Percentiles rank a stretch among this genome's conserved stretches.
phyloP scores from a whole-genome alignment of 495 filamentous ascomycete genomes.

The Mycothermus thermophilus region DNA sequence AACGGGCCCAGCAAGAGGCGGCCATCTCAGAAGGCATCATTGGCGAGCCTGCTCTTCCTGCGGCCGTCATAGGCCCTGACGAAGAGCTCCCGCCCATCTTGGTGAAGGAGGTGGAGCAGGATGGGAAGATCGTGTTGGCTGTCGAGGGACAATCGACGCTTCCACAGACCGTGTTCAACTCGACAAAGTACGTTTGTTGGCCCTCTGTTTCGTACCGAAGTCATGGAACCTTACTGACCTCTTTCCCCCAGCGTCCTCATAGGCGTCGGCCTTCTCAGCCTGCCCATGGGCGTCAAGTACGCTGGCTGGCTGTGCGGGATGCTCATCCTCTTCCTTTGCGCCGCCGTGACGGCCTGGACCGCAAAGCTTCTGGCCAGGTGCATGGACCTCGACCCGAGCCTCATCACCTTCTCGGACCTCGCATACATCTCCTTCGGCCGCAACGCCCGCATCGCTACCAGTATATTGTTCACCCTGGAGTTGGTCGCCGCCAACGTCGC shows the following conservation, averaged over 20 bases:
- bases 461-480: conserved; percentile 77
- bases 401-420: conserved; percentile 84
- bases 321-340: conserved; percentile 56
- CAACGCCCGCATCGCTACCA: conserved; percentile 63
- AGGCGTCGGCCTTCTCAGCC: conserved; percentile 75
- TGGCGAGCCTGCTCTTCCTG: no score
- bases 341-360: conserved; percentile 69
- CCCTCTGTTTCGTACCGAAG: neutral
- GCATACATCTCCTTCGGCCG: conserved; percentile 88
- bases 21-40: no score
- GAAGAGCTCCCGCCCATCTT: conserved; percentile 66
- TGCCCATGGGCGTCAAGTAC: conserved; percentile 82
- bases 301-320: conserved; percentile 84
- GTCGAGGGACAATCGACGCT: conserved; percentile 86
- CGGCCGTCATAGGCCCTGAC: conserved; percentile 31
- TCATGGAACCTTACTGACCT: conserved; percentile 9
- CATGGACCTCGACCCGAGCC: conserved; percentile 59
- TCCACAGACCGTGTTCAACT: conserved; percentile 93
- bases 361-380: conserved; percentile 78
- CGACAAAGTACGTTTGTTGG: conserved; percentile 49
- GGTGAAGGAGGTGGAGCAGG: conserved; percentile 77
- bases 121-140: conserved; percentile 68
- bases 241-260: conserved; percentile 49
- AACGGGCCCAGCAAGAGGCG: no score
- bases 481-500: conserved; percentile 82